These are phyloP conservation scores for Kwoniella sp. DNA, from an alignment of 768 basidiomycete species.

Conservation along the genomic window DNA sequence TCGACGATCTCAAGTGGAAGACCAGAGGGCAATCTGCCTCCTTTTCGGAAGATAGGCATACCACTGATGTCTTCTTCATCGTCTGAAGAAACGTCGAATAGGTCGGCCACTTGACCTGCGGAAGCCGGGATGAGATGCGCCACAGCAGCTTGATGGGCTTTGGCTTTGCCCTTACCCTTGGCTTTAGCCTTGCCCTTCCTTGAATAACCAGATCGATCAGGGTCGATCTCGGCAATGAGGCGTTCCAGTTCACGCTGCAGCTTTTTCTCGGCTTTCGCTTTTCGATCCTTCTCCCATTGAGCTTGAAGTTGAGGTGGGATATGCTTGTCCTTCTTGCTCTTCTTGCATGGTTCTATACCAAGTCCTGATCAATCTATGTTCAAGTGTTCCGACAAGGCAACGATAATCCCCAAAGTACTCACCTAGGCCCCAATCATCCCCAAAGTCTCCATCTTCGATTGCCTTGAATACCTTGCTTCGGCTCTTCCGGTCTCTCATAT, in stretches of 20 bases:
- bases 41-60: conserved; percentile 22
- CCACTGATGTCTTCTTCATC: conserved; percentile 21
- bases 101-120: conserved; percentile 61
- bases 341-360: conserved; percentile 42
- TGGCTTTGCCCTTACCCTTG: conserved; percentile 59
- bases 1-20: conserved; percentile 32
- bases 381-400: background rate
- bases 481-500: conserved; percentile 61
- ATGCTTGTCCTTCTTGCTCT: conserved; percentile 54
- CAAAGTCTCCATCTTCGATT: conserved; percentile 63
- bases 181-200: conserved; percentile 47
- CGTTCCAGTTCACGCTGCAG: conserved; percentile 64
- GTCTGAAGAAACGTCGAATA: conserved; percentile 63
- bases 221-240: conserved; percentile 66
- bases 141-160: conserved; percentile 55
- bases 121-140: conserved; percentile 47
- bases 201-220: conserved; percentile 64
- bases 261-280: conserved; percentile 78
- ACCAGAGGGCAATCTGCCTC: conserved; percentile 24
- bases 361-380: conserved; percentile 21
- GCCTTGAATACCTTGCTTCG: conserved; percentile 66
- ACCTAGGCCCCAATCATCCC: conserved; percentile 37
- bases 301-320: conserved; percentile 64
- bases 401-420: conserved; percentile 10
- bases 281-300: conserved; percentile 79